phyloP scores from a whole-genome alignment of 2,329 filamentous ascomycete species.

The Meredithiella fracta region DNA sequence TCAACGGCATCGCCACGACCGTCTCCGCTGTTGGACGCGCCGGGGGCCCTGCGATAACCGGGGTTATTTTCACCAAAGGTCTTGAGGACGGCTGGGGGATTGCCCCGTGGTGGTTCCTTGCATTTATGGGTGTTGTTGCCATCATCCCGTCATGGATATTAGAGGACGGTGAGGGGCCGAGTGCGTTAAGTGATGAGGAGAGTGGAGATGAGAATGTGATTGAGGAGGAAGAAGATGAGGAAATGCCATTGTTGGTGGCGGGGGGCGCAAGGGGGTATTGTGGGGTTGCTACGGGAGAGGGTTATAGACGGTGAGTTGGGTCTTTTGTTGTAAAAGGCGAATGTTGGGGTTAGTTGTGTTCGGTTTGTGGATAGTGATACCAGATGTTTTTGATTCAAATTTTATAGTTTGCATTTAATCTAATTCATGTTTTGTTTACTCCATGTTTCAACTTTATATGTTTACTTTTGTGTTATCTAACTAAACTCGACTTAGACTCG shows the following conservation, averaged over 20 bases:
- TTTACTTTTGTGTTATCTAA: no score
- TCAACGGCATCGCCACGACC: constrained; percentile 81
- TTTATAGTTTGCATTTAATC: no score
- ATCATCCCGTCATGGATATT: constrained; percentile 59
- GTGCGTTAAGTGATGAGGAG: constrained; percentile 21
- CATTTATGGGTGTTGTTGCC: constrained; percentile 44
- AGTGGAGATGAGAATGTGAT: constrained; percentile 19
- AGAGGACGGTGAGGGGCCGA: constrained; percentile 55
- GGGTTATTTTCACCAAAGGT: constrained; percentile 58
- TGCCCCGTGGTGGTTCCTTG: constrained; percentile 67
- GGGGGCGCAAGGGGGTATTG: background rate
- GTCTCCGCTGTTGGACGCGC: constrained; percentile 68
- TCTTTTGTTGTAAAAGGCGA: no score
- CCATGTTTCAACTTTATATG: no score
- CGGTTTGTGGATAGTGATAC: no score
- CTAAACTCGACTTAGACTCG: no score
- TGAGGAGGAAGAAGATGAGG: constrained; percentile 7
- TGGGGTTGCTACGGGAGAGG: background rate
- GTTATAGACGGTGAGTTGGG: no score
- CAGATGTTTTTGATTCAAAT: no score
- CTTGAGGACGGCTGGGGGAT: constrained; percentile 61
- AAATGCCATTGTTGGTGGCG: constrained; percentile 10
- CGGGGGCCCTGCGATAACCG: constrained; percentile 57
- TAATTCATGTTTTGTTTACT: no score
- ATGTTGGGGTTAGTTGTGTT: no score